Evolutionary conservation across 1,284 basidiomycete species (phyloP).

Genomic region (Meripilus lineatus): DNA sequence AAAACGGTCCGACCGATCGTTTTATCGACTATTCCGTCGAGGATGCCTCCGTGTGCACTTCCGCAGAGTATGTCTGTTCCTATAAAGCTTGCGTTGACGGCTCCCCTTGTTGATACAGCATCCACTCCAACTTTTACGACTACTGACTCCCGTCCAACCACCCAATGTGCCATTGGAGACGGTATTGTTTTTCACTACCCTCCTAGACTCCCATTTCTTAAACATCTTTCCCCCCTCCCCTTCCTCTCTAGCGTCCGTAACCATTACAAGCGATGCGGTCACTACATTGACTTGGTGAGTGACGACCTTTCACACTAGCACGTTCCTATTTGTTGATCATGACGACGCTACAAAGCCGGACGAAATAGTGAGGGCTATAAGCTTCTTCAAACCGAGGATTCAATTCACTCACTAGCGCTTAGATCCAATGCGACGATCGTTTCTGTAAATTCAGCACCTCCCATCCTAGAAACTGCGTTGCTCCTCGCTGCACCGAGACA

Average conservation of each 20-base stretch:
- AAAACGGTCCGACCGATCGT: slow-evolving; percentile 26
- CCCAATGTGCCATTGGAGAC: slow-evolving; percentile 56
- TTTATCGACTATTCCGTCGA: slow-evolving; percentile 24
- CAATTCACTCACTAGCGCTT: slow-evolving; percentile 15
- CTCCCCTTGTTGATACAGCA: not conserved
- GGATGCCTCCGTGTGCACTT: slow-evolving; percentile 3
- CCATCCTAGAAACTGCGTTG: slow-evolving; percentile 56
- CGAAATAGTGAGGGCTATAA: slow-evolving; percentile 39
- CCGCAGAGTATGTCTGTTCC: slow-evolving; percentile 9
- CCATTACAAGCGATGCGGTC: slow-evolving; percentile 50
- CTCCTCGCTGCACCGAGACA: slow-evolving; percentile 50
- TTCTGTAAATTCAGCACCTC: slow-evolving; percentile 66
- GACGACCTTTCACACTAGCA: slow-evolving; percentile 7
- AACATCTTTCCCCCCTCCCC: too few species aligned
- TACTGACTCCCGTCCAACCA: slow-evolving; percentile 14
- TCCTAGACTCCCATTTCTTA: slow-evolving; percentile 10
- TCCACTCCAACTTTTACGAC: slow-evolving; percentile 14
- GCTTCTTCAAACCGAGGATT: slow-evolving; percentile 8
- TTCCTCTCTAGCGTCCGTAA: slow-evolving; percentile 45
- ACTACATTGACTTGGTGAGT: slow-evolving; percentile 52
- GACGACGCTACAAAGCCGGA: slow-evolving; percentile 40
- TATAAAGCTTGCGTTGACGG: slow-evolving; percentile 2
- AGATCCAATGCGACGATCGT: slow-evolving; percentile 56
- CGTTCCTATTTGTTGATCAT: slow-evolving; percentile 10
- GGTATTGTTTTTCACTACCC: slow-evolving; percentile 31